A percentile compares a stretch with the other conserved stretches of the same genome.
phyloP scores from a whole-genome alignment of 192 early-diverging fungal species.

The Rhizoclosmatium sp. region DNA sequence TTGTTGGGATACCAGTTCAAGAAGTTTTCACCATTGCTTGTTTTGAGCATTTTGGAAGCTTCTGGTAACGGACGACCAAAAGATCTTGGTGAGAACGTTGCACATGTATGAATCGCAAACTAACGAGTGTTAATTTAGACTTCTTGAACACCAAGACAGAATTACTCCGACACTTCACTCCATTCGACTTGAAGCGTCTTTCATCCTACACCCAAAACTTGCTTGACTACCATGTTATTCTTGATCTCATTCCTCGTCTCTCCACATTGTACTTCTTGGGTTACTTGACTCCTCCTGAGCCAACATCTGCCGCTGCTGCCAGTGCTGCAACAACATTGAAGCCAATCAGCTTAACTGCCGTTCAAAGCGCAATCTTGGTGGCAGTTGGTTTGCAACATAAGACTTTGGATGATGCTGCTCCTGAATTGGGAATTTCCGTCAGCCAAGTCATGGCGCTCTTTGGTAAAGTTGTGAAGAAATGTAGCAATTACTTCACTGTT shows the following conservation, averaged over 20 bases:
- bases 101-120: constrained; percentile 3
- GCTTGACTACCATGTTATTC: constrained; percentile 96
- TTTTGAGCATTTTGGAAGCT: constrained; percentile 85
- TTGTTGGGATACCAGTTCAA: constrained; percentile 90
- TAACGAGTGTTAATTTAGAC: neutral
- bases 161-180: constrained; percentile 63
- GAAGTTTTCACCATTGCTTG: constrained; percentile 79
- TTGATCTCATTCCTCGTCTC: constrained; percentile 89
- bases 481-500: constrained; percentile 70
- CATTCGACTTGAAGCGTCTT: constrained; percentile 94
- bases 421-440: constrained; percentile 82
- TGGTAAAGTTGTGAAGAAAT: constrained; percentile 91
- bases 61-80: constrained; percentile 54
- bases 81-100: constrained; percentile 12
- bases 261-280: constrained; percentile 81
- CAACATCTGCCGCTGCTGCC: neutral
- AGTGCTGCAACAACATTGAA: constrained; percentile 31
- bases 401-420: constrained; percentile 85
- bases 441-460: constrained; percentile 93
- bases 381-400: constrained; percentile 96
- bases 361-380: constrained; percentile 86
- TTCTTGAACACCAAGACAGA: constrained; percentile 42
- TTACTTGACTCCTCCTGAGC: constrained; percentile 54
- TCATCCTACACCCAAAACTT: constrained; percentile 96
- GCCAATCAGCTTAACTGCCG: constrained; percentile 76